phyloP scores from a whole-genome alignment of 139 green algal genomes.

The Chlorella sp. region DNA sequence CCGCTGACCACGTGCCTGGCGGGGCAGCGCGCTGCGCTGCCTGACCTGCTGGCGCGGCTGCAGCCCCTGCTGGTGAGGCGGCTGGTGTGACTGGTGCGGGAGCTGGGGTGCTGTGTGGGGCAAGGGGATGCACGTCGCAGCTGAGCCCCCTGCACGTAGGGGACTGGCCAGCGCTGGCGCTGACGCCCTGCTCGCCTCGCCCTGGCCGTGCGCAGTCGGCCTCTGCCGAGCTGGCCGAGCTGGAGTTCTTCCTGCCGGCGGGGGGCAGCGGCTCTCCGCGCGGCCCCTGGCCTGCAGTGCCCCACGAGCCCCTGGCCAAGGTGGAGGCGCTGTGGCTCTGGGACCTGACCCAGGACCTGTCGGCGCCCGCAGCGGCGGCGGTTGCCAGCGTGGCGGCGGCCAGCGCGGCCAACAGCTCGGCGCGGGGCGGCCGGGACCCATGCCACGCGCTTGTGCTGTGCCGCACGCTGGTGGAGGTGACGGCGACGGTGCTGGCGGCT shows the following conservation, averaged over 20 bases:
- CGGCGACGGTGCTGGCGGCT: conserved; percentile 21
- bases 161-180: background rate
- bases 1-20: background rate
- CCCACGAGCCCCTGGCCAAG: conserved; percentile 12
- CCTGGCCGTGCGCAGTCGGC: background rate
- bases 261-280: background rate
- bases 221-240: conserved; percentile 18
- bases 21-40: background rate
- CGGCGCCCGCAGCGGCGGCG: background rate
- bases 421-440: too few species aligned
- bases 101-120: background rate
- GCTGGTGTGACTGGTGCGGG: background rate
- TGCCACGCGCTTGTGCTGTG: conserved; percentile 6
- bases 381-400: background rate
- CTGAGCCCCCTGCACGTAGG: background rate
- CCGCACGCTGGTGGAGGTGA: conserved; percentile 15
- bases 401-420: background rate
- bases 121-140: background rate
- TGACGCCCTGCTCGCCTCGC: background rate
- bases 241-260: conserved; percentile 14
- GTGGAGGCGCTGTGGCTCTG: conserved; percentile 24
- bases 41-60: conserved; percentile 21
- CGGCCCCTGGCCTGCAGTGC: background rate
- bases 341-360: conserved; percentile 26
- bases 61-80: conserved; percentile 17